Base-by-base conservation (phyloP, 1,284 basidiomycete species). In the Irpex sp. region DNA sequence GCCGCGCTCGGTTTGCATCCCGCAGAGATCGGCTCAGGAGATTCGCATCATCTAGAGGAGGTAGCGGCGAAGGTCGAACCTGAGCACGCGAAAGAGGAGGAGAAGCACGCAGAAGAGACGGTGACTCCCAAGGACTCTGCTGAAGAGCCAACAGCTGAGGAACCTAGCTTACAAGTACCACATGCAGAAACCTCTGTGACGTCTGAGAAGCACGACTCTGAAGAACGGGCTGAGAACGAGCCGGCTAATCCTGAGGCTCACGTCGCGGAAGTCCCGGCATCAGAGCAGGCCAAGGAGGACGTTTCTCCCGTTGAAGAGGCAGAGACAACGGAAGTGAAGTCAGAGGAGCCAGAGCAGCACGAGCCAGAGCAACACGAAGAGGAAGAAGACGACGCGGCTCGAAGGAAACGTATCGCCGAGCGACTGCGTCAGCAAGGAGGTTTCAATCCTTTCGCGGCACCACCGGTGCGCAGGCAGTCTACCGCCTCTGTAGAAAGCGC, bases 381-480 rank as follows among this genome's bases (percentile, higher is more conserved):
- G 57, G 85, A 83, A 53, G 85, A 85, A 63, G 85, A 85, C 36
- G 85, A 83, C 64, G 78, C 71, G 36, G 74, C 79, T 3, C 82
- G 83, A 39, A 79, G 81, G 39, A 80, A 80, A 67, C 83, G 83
- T 61, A 82, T 88, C 43, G 82, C 85, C n/a, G 87, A 85, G 65
- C 81, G 79, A 55, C 70, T 89, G 50, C 83, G 83, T 1, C 84
- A 86, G 74, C 86, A 84, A 77, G 88, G 87, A 9, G 89, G 83
- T 26, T 76, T 88, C 68, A 89, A 88, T 69, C 84, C 86, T 1
- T 81, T 88, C 63, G 77, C 81, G 0, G 75, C 76, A 7, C 74
- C 78, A 60, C 39, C 39, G 8, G 39, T 50, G n/a, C 61, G 63
- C 53, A 60, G 59, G 43, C 15, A 53, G 5, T 49, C 57, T 15